Conservation (phyloP, 768 basidiomycete species). For the Grammothele lineata region DNA sequence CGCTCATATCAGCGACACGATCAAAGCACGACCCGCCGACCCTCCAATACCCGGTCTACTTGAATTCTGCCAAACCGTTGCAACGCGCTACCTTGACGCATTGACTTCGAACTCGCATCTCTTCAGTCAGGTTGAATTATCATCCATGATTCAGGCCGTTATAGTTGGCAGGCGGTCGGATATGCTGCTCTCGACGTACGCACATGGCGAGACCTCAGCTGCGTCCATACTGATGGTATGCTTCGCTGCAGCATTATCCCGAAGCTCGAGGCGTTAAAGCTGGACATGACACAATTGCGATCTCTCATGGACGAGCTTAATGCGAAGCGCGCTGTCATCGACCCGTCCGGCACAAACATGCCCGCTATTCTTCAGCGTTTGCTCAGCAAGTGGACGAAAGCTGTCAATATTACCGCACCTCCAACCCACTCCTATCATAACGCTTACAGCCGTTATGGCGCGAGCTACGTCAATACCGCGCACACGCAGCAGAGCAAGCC, state of each 20-base stretch:
- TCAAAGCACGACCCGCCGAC: not conserved
- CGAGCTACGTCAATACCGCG: not conserved
- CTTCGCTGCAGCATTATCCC: constrained; percentile 3
- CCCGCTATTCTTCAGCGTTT: not conserved
- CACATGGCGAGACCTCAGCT: not conserved
- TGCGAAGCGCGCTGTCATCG: too few species aligned
- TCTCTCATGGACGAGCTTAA: not conserved
- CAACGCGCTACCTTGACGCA: too few species aligned
- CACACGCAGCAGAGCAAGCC: not conserved
- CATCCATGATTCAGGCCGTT: not conserved
- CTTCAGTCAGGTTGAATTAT: too few species aligned
- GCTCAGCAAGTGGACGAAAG: not conserved
- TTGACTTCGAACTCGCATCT: too few species aligned
- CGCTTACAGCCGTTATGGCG: not conserved
- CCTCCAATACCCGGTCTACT: too few species aligned
- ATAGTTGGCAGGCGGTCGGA: not conserved
- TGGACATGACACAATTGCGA: not conserved
- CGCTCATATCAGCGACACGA: not conserved
- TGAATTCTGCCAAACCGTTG: too few species aligned
- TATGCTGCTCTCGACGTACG: not conserved
- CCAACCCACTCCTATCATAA: not conserved
- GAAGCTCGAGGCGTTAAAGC: not conserved
- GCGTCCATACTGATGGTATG: not conserved
- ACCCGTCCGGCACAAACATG: not conserved
- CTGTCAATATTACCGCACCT: too few species aligned